Evolutionary conservation across 345 rosid genomes (phyloP), one percentile per base, ranked within the genome.

Genomic region (Moricandia arvensis): DNA sequence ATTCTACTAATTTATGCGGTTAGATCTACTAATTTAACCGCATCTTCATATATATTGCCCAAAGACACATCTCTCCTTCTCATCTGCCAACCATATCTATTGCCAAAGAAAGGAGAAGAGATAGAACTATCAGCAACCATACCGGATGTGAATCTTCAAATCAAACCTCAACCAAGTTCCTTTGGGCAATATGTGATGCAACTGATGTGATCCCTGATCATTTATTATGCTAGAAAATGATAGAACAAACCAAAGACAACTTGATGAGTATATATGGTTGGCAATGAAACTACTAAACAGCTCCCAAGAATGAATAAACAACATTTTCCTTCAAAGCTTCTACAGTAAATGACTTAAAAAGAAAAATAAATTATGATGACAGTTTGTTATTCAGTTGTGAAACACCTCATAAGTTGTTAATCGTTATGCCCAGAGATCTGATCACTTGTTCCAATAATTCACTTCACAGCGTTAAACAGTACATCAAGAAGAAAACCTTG

Each of bases 401-500:
- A 47, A 4, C 0, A 18, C 34, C 17, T 57, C 12, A 9, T 17
- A 8, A 54, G 1, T 41, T 17, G 8, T 66, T 64, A 66, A 58
- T 43, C 60, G 66, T 11, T 8, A 67, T 35, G 63, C n/a, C 31
- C 31, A 49, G 11, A 33, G 47, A 15, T 38, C 27, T 63, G 47
- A 57, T 43, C 18, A 69, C 24, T 18, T 69, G 38, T 30, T 38
- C 11, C n/a, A 10, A 38, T 4, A 35, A 38, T 38, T 38, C 45
- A 38, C 45, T 38, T 38, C 13, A 38, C 11, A 38, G 45, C 45
- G 11, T 38, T 38, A 10, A 38, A 38, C n/a, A 38, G 13, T 38
- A 8, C 24, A 21, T 21, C 24, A 21, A 79, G 83, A 72, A 37
- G 47, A 74, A 47, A 82, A 93, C 97, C 98, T 93, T 59, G 93